A percentile compares a stretch with the other conserved stretches of the same genome.
phyloP scores from a whole-genome alignment of 176 grass and related monocot species.

The Rhynchospora tenuis region DNA sequence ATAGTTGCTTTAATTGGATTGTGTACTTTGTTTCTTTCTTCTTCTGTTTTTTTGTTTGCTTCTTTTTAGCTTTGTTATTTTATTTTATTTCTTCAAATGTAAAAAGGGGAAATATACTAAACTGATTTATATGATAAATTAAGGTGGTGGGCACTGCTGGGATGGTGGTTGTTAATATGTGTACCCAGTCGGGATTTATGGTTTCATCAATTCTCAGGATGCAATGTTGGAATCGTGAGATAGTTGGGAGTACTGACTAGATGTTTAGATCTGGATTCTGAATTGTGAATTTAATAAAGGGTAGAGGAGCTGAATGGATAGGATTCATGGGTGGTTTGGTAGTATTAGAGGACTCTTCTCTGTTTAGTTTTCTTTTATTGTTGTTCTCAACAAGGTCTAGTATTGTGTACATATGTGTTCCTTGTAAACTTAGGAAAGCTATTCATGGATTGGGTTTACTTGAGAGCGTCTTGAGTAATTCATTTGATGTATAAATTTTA shows the following conservation, averaged over 20 bases:
- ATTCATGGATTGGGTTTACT: neutral
- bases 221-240: slow-evolving; percentile 11
- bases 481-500: neutral
- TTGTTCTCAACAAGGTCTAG: neutral
- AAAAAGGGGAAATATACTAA: slow-evolving; percentile 36
- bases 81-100: slow-evolving; percentile 41
- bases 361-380: neutral
- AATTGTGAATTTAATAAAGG: neutral
- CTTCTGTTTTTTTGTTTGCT: slow-evolving; percentile 22
- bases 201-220: slow-evolving; percentile 22
- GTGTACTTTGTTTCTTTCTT: slow-evolving; percentile 21
- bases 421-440: slow-evolving; percentile 3
- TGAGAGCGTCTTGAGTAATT: neutral
- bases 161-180: slow-evolving; percentile 60
- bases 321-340: neutral
- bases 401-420: neutral
- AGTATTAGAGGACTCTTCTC: neutral
- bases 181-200: slow-evolving; percentile 31
- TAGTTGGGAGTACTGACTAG: slow-evolving; percentile 2
- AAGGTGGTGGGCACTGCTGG: slow-evolving; percentile 46
- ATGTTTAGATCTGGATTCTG: slow-evolving; percentile 5
- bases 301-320: neutral
- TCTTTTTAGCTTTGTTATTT: slow-evolving; percentile 27
- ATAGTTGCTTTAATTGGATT: slow-evolving; percentile 65
- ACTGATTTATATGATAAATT: slow-evolving; percentile 68